Conservation (phyloP, 495 filamentous ascomycete species). For the Cudoniella acicularis region DNA sequence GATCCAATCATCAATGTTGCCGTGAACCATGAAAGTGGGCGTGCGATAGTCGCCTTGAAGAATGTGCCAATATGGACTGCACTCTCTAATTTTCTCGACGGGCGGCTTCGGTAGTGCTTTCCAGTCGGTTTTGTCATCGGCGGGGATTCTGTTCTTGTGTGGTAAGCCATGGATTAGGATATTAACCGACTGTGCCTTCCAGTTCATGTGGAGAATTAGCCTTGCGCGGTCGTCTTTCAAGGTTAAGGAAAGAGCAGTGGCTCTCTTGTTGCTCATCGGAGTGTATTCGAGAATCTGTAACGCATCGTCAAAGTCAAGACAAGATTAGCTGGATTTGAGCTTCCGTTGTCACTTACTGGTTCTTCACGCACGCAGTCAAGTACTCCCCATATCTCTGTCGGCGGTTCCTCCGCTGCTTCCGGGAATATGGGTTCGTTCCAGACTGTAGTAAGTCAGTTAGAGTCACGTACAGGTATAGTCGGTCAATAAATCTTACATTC, state of each 20-base stretch:
- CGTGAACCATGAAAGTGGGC: slow-evolving; percentile 49
- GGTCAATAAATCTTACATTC: slow-evolving; percentile 10
- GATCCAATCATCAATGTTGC: slow-evolving; percentile 41
- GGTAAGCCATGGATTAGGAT: slow-evolving; percentile 33
- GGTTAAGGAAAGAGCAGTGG: slow-evolving; percentile 5
- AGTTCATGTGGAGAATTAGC: slow-evolving; percentile 40
- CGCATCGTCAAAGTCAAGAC: no score
- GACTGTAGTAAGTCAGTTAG: no score
- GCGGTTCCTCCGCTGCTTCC: no score
- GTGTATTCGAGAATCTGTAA: no score
- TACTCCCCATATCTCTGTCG: no score
- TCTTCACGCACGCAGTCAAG: slow-evolving; percentile 28
- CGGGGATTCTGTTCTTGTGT: slow-evolving; percentile 10
- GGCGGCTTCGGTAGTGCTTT: slow-evolving; percentile 18
- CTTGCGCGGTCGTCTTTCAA: slow-evolving; percentile 32
- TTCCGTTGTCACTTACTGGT: no score
- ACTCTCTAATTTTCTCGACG: slow-evolving; percentile 23
- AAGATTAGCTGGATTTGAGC: no score
- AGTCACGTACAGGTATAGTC: slow-evolving; percentile 2
- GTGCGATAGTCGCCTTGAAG: slow-evolving; percentile 31
- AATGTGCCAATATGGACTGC: slow-evolving; percentile 40
- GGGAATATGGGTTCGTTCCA: no score
- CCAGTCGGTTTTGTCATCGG: neutral
- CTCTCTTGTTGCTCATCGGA: slow-evolving; percentile 19
- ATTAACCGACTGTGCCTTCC: slow-evolving; percentile 34